phyloP scores from a whole-genome alignment of 345 rosid genomes.

The Orychophragmus violaceus region DNA sequence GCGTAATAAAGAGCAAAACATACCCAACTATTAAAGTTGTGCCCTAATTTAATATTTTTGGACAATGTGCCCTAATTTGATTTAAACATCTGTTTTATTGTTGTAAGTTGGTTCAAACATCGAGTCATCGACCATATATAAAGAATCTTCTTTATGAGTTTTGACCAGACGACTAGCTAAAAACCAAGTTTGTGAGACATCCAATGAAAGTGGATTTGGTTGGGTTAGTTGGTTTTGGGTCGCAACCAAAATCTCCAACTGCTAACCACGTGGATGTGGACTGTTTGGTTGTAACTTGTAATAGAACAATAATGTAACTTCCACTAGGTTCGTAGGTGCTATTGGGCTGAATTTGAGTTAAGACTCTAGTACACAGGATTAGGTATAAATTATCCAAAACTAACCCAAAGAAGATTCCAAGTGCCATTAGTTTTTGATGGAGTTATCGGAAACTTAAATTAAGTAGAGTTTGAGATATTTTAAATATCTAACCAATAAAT shows the following conservation, averaged over 20 bases:
- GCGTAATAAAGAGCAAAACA: not conserved
- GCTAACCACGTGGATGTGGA: constrained; percentile 1
- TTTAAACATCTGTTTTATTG: not conserved
- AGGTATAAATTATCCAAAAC: not conserved
- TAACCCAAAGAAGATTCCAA: too few relatives aligned
- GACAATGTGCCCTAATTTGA: not conserved
- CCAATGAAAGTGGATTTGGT: constrained; percentile 7
- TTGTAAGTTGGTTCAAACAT: not conserved
- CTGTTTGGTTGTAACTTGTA: not conserved
- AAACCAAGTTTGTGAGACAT: not conserved
- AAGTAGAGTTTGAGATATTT: too few relatives aligned
- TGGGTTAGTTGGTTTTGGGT: not conserved
- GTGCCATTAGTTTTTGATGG: too few relatives aligned
- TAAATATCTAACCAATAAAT: too few relatives aligned
- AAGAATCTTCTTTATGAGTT: not conserved
- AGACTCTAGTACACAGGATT: not conserved
- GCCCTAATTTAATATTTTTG: too few relatives aligned
- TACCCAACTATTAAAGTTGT: constrained; percentile 8
- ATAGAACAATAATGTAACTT: not conserved
- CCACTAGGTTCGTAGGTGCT: not conserved
- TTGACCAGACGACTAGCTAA: not conserved
- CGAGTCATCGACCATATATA: not conserved
- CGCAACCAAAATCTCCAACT: constrained; percentile 8
- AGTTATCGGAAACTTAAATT: too few relatives aligned
- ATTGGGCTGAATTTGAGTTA: not conserved